phyloP scores from a whole-genome alignment of 352 stramenopile genomes.

The Pythium utonaiense region DNA sequence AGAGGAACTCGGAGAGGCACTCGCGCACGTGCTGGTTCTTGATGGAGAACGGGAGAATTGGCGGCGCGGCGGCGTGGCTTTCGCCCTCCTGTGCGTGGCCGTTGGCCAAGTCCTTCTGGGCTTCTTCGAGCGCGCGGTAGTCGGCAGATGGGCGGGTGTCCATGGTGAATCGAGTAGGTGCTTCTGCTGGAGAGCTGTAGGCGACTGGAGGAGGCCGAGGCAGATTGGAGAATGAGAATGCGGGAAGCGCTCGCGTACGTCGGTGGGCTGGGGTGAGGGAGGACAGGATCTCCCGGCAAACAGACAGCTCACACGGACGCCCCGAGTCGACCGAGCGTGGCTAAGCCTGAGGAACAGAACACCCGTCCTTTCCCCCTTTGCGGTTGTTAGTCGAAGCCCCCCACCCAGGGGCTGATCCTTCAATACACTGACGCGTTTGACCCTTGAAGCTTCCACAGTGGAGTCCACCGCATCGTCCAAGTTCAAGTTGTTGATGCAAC shows the following conservation, averaged over 20 bases:
- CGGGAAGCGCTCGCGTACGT: neutral
- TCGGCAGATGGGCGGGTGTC: slow-evolving; percentile 5
- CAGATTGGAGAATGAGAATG: slow-evolving; percentile 9
- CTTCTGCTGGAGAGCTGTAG: neutral
- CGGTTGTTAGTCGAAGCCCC: slow-evolving; percentile 1
- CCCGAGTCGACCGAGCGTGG: neutral
- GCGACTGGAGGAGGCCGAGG: neutral
- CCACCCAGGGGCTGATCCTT: too few relatives aligned
- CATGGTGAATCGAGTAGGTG: neutral
- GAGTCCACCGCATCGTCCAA: neutral
- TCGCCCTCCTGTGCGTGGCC: neutral
- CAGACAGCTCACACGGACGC: neutral
- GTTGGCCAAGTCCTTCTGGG: slow-evolving; percentile 19
- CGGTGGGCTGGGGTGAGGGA: too few relatives aligned
- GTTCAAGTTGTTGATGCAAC: slow-evolving; percentile 8
- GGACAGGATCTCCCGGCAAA: too few relatives aligned
- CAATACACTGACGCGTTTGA: too few relatives aligned
- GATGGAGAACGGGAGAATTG: slow-evolving; percentile 21
- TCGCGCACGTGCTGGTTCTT: slow-evolving; percentile 29
- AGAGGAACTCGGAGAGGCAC: slow-evolving; percentile 40
- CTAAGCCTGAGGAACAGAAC: slow-evolving; percentile 1
- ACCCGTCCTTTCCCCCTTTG: neutral
- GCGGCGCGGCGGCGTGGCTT: neutral
- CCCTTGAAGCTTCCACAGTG: neutral
- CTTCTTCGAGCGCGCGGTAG: slow-evolving; percentile 20